A percentile compares a stretch with the other conserved stretches of the same genome.
Conservation (phyloP, 2,329 filamentous ascomycete species). For the Diaporthe caulivora region DNA sequence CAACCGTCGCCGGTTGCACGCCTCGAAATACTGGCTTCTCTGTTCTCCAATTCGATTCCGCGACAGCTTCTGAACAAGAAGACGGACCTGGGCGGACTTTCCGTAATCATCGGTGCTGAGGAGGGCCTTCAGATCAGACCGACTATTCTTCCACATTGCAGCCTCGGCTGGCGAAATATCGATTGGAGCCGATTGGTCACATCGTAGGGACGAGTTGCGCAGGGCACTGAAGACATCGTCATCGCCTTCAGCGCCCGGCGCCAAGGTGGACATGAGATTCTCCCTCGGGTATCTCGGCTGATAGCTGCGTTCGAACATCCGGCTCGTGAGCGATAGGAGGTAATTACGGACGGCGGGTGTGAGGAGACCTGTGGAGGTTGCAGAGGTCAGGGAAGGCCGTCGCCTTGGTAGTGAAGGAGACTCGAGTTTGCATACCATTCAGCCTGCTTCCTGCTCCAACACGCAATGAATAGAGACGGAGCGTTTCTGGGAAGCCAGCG, state of each 20-base stretch:
- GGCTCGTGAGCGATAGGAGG: not conserved
- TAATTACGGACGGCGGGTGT: constrained; percentile 11
- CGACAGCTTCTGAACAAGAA: not conserved
- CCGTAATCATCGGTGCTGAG: not conserved
- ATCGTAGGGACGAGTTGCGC: constrained; percentile 4
- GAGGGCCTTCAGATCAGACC: not conserved
- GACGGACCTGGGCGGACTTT: not conserved
- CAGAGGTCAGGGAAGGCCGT: not conserved
- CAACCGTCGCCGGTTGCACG: not conserved
- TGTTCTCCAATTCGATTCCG: not conserved
- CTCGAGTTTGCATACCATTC: not conserved
- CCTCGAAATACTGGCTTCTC: not conserved
- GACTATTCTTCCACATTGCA: not conserved
- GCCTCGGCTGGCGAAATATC: not conserved
- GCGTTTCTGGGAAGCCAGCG: not conserved
- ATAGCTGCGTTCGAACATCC: constrained; percentile 5
- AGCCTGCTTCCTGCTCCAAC: constrained; percentile 11
- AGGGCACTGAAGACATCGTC: not conserved
- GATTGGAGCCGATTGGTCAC: not conserved
- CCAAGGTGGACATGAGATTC: constrained; percentile 6
- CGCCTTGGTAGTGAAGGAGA: not conserved
- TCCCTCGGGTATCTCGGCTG: constrained; percentile 7
- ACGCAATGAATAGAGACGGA: not conserved
- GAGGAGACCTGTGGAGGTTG: not conserved
- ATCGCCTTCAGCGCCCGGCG: not conserved